A percentile compares a stretch with the other conserved stretches of the same genome.
phyloP scores from a whole-genome alignment of 2,329 filamentous ascomycete species.

The Fusarium decemcellulare region DNA sequence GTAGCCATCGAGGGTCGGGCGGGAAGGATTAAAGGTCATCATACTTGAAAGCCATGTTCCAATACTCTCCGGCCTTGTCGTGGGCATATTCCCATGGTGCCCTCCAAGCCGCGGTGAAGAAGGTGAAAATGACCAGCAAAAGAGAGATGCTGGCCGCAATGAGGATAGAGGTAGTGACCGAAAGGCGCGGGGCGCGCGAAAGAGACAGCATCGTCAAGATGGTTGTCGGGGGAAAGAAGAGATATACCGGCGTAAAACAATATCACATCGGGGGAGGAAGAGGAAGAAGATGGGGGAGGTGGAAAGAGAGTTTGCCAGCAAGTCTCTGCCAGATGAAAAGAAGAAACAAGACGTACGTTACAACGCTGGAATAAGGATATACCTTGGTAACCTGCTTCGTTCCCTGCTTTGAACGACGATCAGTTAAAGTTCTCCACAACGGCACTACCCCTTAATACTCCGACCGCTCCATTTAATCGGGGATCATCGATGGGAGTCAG shows the following conservation, averaged over 20 bases:
- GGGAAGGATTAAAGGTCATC: not conserved
- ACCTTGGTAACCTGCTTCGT: no score
- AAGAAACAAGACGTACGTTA: not conserved
- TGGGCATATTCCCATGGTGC: conserved; percentile 31
- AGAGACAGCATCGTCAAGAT: conserved; percentile 32
- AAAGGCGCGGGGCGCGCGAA: conserved; percentile 24
- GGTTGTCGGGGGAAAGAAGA: not conserved
- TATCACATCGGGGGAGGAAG: conserved; percentile 7
- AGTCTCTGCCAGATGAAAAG: not conserved
- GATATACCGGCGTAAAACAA: not conserved
- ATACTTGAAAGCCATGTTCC: conserved; percentile 24
- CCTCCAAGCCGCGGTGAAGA: conserved; percentile 32
- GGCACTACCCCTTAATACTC: conserved; percentile 27
- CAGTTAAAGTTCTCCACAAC: conserved; percentile 15
- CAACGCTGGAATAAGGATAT: not conserved
- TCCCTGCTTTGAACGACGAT: not conserved
- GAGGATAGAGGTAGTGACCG: conserved; percentile 20
- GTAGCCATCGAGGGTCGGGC: not conserved
- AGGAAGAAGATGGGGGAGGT: not conserved
- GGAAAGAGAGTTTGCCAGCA: no score
- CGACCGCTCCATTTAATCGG: conserved; percentile 16
- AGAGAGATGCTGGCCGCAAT: conserved; percentile 32
- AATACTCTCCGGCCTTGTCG: conserved; percentile 29
- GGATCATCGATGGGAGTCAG: conserved; percentile 16
- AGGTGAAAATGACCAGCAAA: conserved; percentile 32